These are phyloP conservation scores for Rhodotorula glutinis DNA, from an alignment of 1,284 basidiomycete genomes.

Conservation along the genomic window DNA sequence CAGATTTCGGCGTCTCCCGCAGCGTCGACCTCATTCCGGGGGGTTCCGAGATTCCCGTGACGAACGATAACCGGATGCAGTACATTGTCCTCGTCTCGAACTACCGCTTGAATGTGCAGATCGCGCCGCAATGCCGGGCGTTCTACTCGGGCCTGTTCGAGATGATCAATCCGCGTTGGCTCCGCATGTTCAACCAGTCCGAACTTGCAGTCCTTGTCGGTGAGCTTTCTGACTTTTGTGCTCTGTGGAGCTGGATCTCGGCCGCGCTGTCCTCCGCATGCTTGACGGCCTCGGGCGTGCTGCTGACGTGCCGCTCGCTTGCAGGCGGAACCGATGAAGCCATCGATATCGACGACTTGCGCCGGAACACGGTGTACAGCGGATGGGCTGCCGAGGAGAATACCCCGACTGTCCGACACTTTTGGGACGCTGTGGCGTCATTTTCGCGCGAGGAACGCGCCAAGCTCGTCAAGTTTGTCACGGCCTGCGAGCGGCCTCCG, in stretches of 20 bases:
- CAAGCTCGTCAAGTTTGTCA: conserved; percentile 79
- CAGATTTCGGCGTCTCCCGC: conserved; percentile 81
- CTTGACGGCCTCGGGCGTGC: not conserved
- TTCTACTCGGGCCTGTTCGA: conserved; percentile 80
- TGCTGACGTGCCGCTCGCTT: not conserved
- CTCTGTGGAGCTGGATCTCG: no score
- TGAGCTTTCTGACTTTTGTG: no score
- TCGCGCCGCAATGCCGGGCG: conserved; percentile 67
- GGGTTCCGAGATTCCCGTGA: conserved; percentile 82
- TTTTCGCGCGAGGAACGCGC: conserved; percentile 69
- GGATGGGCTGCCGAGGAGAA: conserved; percentile 54
- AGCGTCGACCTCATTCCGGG: conserved; percentile 77
- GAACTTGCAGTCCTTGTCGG: conserved; percentile 58
- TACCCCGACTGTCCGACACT: conserved; percentile 61
- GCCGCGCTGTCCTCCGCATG: no score
- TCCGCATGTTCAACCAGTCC: conserved; percentile 89
- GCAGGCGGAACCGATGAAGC: conserved; percentile 50
- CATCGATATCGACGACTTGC: conserved; percentile 77
- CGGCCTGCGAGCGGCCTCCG: conserved; percentile 83
- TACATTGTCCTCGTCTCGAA: conserved; percentile 86
- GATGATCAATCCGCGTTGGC: conserved; percentile 84
- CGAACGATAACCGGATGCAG: conserved; percentile 79
- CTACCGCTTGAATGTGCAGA: conserved; percentile 84
- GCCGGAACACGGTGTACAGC: conserved; percentile 65
- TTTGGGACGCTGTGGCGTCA: conserved; percentile 49